phyloP scores from a whole-genome alignment of 2,329 filamentous ascomycete genomes.

The Phaeosphaeriaceae sp. region DNA sequence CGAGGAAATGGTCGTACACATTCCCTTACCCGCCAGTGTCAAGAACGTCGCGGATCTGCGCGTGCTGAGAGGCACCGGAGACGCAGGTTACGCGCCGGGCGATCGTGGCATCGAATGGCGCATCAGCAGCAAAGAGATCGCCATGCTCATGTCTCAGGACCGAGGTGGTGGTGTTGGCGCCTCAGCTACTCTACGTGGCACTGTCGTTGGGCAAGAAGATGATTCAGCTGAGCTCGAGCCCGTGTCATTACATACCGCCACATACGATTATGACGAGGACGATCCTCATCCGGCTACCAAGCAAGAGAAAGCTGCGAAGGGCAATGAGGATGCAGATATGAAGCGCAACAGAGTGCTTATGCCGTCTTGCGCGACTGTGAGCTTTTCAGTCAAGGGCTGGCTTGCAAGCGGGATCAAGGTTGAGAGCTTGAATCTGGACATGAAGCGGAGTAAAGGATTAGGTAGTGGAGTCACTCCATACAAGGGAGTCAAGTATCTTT shows the following conservation, averaged over 20 bases:
- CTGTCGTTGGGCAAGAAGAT: constrained; percentile 71
- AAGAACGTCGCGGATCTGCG: constrained; percentile 85
- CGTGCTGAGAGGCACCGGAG: constrained; percentile 78
- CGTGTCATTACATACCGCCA: constrained; percentile 27
- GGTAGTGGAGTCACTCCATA: constrained; percentile 92
- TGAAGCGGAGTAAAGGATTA: constrained; percentile 83
- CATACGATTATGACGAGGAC: constrained; percentile 43
- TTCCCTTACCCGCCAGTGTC: constrained; percentile 81
- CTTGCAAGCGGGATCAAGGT: constrained; percentile 70
- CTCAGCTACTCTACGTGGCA: constrained; percentile 79
- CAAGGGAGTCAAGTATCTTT: constrained; percentile 98
- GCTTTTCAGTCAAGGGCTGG: constrained; percentile 68
- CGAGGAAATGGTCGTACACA: constrained; percentile 78
- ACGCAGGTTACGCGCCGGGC: constrained; percentile 80
- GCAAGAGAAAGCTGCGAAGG: background rate
- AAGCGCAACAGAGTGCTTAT: constrained; percentile 65
- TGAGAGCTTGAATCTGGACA: constrained; percentile 68
- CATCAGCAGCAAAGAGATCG: constrained; percentile 78
- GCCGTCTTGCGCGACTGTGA: constrained; percentile 56
- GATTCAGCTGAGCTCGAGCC: constrained; percentile 42
- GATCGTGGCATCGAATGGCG: constrained; percentile 82
- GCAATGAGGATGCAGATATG: constrained; percentile 52
- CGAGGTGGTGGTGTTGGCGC: constrained; percentile 63
- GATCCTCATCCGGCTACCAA: background rate
- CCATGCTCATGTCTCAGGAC: constrained; percentile 48